These are phyloP conservation scores for Glebionis coronaria DNA, from an alignment of 129 eudicot genomes.

Conservation along the genomic window DNA sequence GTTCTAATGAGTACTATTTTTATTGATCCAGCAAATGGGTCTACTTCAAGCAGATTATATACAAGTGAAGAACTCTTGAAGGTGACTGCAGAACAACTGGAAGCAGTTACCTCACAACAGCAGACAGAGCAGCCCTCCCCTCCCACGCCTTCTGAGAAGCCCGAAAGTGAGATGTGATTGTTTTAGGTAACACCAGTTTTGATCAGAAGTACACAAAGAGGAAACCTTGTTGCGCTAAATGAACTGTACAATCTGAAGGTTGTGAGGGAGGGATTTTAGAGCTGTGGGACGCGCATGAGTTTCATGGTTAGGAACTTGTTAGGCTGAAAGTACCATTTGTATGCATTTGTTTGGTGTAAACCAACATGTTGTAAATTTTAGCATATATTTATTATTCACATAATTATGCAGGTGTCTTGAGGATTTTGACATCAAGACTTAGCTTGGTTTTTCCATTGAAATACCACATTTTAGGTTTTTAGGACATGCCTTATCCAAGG, in stretches of 20 bases:
- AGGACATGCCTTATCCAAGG: no score
- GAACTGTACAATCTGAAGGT: background rate
- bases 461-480: no score
- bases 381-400: conserved; percentile 4
- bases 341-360: conserved; percentile 9
- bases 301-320: conserved; percentile 3
- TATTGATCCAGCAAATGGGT: conserved; percentile 38
- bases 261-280: background rate
- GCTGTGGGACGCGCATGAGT: conserved; percentile 1
- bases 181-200: conserved; percentile 9
- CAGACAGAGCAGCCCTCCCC: conserved; percentile 32
- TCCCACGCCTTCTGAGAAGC: conserved; percentile 22
- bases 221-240: background rate
- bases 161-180: conserved; percentile 30
- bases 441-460: no score
- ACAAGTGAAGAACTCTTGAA: conserved; percentile 54
- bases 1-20: conserved; percentile 3
- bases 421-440: no score
- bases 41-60: conserved; percentile 37
- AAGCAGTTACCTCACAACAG: conserved; percentile 45
- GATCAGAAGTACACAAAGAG: background rate
- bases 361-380: conserved; percentile 19
- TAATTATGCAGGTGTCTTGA: background rate
- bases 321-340: conserved; percentile 11
- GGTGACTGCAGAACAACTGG: conserved; percentile 58